Base-by-base conservation (phyloP, 345 rosid species). In the Euphorbia lathyris region DNA sequence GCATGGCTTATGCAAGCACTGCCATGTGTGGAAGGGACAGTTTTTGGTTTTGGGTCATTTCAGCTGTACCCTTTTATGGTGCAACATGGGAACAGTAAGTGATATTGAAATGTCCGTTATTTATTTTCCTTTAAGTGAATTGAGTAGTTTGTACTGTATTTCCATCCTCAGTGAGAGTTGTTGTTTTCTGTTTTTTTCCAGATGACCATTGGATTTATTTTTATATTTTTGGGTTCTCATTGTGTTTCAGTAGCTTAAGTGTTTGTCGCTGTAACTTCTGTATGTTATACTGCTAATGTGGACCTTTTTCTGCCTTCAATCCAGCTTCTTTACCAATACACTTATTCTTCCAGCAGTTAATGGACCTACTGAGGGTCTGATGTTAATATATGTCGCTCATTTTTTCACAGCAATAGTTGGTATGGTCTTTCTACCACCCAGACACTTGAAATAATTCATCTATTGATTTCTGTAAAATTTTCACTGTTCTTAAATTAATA, bases 71-170 rank as follows among this genome's bases (percentile, higher is more conserved):
- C 75, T 96, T 96, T 74, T 86, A 85, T 71, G 85, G 90, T 77
- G 98, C 99, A 71, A 90, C 99, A 34, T 96, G 99, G 99, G 99
- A 95, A 81, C 78, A 78, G 99, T 95, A 83, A 78, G 97, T 80
- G 48, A 65, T 79, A 66, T 52, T n/a, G 36, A 27, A 56, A 11
- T 34, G 55, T 53, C 32, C 40, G 50, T 45, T 72, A 38, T 50
- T 68, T 47, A 36, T 67, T 27, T 51, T 58, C 1, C 3, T 22
- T 38, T 6, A n/a, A 25, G 43, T 42, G 55, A 42, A 68, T 17
- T 3, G 17, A 38, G 16, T 29, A 32, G 17, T 50, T 14, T 29
- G 12, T 45, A 13, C 48, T 48, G 23, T 20, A 61, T 61, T 51
- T 36, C 7, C 16, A 26, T 34, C 19, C 60, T 29, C 29, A 22